phyloP scores from a whole-genome alignment of 306 rosid genomes.

The Senna tora region DNA sequence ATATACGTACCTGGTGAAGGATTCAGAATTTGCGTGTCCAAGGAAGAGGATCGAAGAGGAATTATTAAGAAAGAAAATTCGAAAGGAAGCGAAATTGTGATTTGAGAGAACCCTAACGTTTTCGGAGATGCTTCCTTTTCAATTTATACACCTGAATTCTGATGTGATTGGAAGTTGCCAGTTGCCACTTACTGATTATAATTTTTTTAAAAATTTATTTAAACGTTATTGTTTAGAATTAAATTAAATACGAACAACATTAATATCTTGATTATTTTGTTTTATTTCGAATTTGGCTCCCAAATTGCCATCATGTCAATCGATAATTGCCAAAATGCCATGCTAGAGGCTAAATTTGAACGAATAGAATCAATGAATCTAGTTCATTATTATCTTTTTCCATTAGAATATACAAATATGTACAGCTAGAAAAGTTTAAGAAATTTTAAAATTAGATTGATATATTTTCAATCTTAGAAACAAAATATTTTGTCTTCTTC shows the following conservation, averaged over 20 bases:
- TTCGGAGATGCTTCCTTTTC: not conserved
- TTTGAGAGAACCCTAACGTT: not conserved
- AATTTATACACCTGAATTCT: slow-evolving; percentile 34
- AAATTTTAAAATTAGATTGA: too few species aligned
- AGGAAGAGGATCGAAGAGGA: not conserved
- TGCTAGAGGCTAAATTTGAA: too few species aligned
- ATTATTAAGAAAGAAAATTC: not conserved
- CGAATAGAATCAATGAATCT: too few species aligned
- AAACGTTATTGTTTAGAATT: too few species aligned
- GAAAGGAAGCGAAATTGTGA: not conserved
- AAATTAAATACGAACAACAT: not conserved
- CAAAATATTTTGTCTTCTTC: too few species aligned
- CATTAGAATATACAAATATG: too few species aligned
- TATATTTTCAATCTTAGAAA: too few species aligned
- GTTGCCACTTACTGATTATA: too few species aligned
- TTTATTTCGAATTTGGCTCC: not conserved
- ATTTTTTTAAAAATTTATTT: too few species aligned
- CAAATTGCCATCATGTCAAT: not conserved
- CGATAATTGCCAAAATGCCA: not conserved
- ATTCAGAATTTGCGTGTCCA: slow-evolving; percentile 9
- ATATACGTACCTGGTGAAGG: slow-evolving; percentile 14
- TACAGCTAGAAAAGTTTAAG: too few species aligned
- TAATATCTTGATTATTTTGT: too few species aligned
- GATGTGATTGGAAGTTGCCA: not conserved
- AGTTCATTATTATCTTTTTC: too few species aligned